These are phyloP conservation scores for Xylaria flabelliformis DNA, from an alignment of 495 filamentous ascomycete genomes.

Conservation along the genomic window DNA sequence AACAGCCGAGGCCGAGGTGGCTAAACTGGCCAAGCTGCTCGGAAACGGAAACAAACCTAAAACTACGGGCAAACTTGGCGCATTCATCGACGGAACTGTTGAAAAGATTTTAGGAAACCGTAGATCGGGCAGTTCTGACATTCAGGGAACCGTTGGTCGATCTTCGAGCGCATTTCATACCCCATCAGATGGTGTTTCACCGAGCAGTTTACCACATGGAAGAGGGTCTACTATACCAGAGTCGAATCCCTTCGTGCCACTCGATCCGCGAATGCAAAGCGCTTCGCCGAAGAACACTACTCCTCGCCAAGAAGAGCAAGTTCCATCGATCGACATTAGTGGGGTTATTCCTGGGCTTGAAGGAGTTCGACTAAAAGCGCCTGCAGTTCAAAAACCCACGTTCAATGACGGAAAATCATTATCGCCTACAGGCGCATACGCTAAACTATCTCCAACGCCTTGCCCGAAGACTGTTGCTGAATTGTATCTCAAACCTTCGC, in stretches of 20 bases:
- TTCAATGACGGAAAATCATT: conserved; percentile 42
- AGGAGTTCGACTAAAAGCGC: conserved; percentile 51
- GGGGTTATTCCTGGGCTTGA: conserved; percentile 55
- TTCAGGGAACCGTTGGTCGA: conserved; percentile 25
- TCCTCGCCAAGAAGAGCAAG: conserved; percentile 32
- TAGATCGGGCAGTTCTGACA: conserved; percentile 37
- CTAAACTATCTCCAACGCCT: conserved; percentile 34
- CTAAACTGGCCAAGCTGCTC: conserved; percentile 28
- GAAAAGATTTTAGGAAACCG: conserved; percentile 18
- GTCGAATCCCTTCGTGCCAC: conserved; percentile 40
- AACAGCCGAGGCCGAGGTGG: conserved; percentile 32
- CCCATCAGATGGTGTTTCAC: conserved; percentile 29
- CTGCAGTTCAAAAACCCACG: conserved; percentile 49
- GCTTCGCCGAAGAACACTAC: conserved; percentile 27
- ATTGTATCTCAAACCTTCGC: conserved; percentile 26
- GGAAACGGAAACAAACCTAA: conserved; percentile 15
- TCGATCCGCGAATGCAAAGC: conserved; percentile 41
- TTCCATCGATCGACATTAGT: conserved; percentile 51
- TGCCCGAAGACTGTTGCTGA: conserved; percentile 25
- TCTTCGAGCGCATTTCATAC: conserved; percentile 23
- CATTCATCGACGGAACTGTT: conserved; percentile 26
- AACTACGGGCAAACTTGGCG: conserved; percentile 1
- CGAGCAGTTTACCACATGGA: conserved; percentile 20
- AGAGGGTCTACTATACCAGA: conserved; percentile 37
- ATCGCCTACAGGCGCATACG: conserved; percentile 32